Evolutionary conservation across 257 asterid species (phyloP).

Genomic region (Orobanche coerulescens): DNA sequence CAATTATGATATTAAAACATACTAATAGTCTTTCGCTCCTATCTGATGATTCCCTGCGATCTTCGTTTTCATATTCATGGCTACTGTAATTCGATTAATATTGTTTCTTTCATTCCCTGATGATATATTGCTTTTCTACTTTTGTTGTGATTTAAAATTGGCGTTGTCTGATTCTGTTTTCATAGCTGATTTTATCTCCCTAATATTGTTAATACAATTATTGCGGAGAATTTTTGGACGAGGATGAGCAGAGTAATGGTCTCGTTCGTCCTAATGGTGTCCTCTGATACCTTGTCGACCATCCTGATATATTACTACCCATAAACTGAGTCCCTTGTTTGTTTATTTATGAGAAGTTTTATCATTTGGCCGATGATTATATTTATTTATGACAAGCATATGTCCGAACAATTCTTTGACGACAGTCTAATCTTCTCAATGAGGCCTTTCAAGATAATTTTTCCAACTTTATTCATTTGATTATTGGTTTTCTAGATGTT

Average conservation of each 20-base stretch:
- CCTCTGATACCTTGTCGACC: conserved; percentile 45
- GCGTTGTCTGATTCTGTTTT: too few relatives aligned
- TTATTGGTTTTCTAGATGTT: not conserved
- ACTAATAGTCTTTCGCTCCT: not conserved
- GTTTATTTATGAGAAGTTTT: too few relatives aligned
- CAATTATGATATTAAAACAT: not conserved
- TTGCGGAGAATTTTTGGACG: too few relatives aligned
- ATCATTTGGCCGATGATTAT: not conserved
- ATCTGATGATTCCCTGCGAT: not conserved
- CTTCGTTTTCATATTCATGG: not conserved
- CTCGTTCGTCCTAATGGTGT: conserved; percentile 61
- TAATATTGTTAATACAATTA: too few relatives aligned
- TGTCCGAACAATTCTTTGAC: not conserved
- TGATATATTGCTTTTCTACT: not conserved
- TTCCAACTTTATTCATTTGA: too few relatives aligned
- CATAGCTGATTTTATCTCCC: too few relatives aligned
- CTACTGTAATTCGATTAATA: too few relatives aligned
- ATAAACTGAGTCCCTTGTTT: not conserved
- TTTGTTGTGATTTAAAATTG: too few relatives aligned
- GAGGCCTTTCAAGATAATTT: not conserved
- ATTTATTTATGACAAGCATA: not conserved
- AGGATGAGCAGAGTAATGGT: conserved; percentile 41
- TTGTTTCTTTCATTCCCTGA: too few relatives aligned
- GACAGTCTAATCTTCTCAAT: not conserved
- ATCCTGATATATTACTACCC: too few relatives aligned